Conservation (phyloP, 2,329 filamentous ascomycete genomes). For the Sporothrix euskadiensis region DNA sequence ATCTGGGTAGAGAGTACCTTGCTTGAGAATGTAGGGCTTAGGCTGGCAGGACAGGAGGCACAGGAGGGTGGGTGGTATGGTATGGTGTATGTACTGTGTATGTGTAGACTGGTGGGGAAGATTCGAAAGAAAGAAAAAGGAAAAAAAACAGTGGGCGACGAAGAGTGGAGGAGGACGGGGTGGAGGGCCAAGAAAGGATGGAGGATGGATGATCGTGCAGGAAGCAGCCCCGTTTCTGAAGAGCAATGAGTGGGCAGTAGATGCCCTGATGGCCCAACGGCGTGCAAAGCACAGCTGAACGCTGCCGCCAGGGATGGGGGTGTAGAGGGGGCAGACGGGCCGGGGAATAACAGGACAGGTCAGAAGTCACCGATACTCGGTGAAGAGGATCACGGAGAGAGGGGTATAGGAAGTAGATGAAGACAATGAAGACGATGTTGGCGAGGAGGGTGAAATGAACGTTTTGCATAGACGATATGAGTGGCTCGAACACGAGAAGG, state of each 20-base stretch:
- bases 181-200: constrained; percentile 7
- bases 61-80: not conserved
- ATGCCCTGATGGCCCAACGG: not conserved
- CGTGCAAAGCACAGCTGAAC: constrained; percentile 29
- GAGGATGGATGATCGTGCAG: constrained; percentile 18
- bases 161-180: not conserved
- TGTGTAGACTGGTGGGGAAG: not conserved
- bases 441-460: not conserved
- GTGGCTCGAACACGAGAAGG: not conserved
- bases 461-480: not conserved
- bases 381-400: not conserved
- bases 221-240: constrained; percentile 21
- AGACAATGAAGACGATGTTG: not conserved
- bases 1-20: not conserved
- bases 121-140: not conserved
- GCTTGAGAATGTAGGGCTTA: constrained; percentile 25
- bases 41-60: not conserved
- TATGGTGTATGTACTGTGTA: not conserved
- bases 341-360: not conserved
- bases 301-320: constrained; percentile 27
- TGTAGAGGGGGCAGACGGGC: not conserved
- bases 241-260: not conserved
- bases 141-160: not conserved
- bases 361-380: not conserved
- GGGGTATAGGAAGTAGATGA: not conserved